Base-by-base conservation (phyloP, 78 protist species). In the Mastigamoeba balamuthi region DNA sequence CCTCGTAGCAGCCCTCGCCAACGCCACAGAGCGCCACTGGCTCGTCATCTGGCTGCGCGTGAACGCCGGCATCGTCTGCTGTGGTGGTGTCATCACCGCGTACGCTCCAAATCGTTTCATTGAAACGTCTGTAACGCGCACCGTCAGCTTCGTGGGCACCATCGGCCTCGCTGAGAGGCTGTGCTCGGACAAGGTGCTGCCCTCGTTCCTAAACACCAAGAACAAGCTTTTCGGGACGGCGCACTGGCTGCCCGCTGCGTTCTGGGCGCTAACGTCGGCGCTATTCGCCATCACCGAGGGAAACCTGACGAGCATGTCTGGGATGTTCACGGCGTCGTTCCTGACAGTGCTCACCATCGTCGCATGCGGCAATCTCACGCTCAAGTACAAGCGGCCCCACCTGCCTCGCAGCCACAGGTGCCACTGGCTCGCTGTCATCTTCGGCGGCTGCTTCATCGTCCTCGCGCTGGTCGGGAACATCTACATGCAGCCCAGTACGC, bases 291-390 rank as follows among this genome's bases (percentile, higher is more conserved):
- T 86, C 4, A 71, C 76, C 40, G 80, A 41, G 39, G 86, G 81
- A 68, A 42, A 83, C 9, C 63, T 74, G 36, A 25, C 7, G 6
- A 70, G 69, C 6, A 4, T 84, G 29, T 52, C 84, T 5, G 89
- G 87, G 40, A 87, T 91, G 23, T 91, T 87, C 78, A 82, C 95
- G 23, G 29, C 85, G 28, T 73, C 92, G n/a, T 91, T 91, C 69
- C 74, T 91, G 28, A 75, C 86, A 43, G 95, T 91, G 44, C 87
- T 91, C 92, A 25, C 74, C 39, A 70, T 91, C 40, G 87, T 85
- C 40, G 92, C 86, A 1, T 28, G 81, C 40, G 92, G 92, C 66
- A 88, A 85, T 70, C 67, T 91, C 86, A 27, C 87, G 17, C 53
- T 91, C 53, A 91, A 91, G 84, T 88, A 82, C 82, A 85, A 85